Conservation (phyloP, 352 stramenopile genomes). For the Aphanomyces cochlioides region DNA sequence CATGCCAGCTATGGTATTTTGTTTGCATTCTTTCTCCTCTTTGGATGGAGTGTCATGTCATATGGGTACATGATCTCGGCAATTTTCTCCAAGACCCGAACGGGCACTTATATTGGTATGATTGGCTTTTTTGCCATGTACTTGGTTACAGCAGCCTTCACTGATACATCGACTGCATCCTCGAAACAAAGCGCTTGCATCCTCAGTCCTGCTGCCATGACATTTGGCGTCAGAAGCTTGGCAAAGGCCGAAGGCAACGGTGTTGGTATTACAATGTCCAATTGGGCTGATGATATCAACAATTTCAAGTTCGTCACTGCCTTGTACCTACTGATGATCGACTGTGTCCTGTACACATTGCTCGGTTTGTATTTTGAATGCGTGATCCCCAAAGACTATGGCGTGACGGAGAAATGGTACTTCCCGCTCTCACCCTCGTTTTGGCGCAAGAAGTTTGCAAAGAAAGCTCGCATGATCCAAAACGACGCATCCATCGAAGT, state of each 20-base stretch:
- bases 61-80: constrained; percentile 70
- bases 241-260: constrained; percentile 52
- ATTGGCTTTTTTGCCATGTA: constrained; percentile 88
- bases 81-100: constrained; percentile 77
- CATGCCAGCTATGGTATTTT: constrained; percentile 44
- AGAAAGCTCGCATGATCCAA: constrained; percentile 19
- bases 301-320: constrained; percentile 64
- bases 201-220: constrained; percentile 62
- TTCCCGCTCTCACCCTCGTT: constrained; percentile 69
- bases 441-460: constrained; percentile 30
- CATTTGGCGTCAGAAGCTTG: constrained; percentile 58
- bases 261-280: constrained; percentile 44
- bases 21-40: constrained; percentile 77
- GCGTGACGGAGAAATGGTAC: constrained; percentile 87
- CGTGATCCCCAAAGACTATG: constrained; percentile 90
- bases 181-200: constrained; percentile 46
- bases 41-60: constrained; percentile 49
- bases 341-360: constrained; percentile 84
- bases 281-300: constrained; percentile 43
- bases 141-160: constrained; percentile 57
- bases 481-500: constrained; percentile 25
- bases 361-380: constrained; percentile 91
- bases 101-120: constrained; percentile 71
- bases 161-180: constrained; percentile 37
- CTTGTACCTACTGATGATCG: constrained; percentile 80